Evolutionary conservation across 768 basidiomycete genomes (phyloP), one percentile per base, ranked within the genome.

Genomic region (Artomyces pyxidatus): DNA sequence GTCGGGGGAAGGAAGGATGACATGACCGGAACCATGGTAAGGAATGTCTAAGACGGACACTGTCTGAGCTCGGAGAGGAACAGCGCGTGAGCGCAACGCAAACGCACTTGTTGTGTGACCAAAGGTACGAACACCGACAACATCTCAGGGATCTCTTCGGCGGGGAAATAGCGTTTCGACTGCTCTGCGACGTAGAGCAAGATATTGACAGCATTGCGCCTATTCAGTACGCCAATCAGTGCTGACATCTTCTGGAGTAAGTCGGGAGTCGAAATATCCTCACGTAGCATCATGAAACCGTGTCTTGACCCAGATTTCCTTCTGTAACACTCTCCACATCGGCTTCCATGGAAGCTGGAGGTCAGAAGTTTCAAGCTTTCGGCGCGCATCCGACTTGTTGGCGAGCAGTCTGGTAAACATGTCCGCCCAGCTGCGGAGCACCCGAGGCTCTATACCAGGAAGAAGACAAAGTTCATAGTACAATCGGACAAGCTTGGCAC

Each of bases 381-480:
- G 78, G 54, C 75, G 78, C 43, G 69, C 55, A 37, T 84, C 81
- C 6, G 77, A 70, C 67, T 84, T 88, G 61, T 73, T 80, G 32
- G 76, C 73, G 12, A 88, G 70, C 39, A 90, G 70, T 49, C 84
- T 80, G 40, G 80, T 75, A 55, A 89, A 71, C 78, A 86, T 86
- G 58, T 85, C 84, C 12, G 83, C 79, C 85, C 87, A 90, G 61
- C 72, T 78, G 42, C 85, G 78, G 51, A 81, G 70, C 54, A 83
- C 71, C 37, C 83, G 79, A 9, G 81, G 73, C 46, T 91, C 87
- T 45, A 89, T 68, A 42, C 87, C 87, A 39, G 88, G 88, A 7
- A 87, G 62, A 28, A 88, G 67, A 62, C 77, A 80, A n/a, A 91
- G 66, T 59, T 90, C 85, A 58, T 85, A 90, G 65, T 89, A 89